Evolutionary conservation across 129 eudicot species (phyloP).

Genomic region (Deinandra increscens): DNA sequence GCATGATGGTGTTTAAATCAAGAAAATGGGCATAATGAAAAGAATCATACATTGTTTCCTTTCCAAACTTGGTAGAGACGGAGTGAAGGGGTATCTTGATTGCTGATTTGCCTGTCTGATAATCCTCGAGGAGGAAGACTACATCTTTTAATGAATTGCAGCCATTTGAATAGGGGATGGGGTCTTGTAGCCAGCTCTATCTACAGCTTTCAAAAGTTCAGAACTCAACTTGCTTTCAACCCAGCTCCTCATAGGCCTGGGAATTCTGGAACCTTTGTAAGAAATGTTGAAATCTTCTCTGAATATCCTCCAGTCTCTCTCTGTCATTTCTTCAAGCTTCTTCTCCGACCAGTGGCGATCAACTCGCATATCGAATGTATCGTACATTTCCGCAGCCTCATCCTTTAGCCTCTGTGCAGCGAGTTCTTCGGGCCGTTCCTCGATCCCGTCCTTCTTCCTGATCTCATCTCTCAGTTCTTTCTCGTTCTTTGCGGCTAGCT

Average conservation of each 20-base stretch:
- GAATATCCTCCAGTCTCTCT: conserved; percentile 63
- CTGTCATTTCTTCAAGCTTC: conserved; percentile 60
- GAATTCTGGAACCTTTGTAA: conserved; percentile 54
- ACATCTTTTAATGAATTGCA: conserved; percentile 44
- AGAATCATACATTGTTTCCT: conserved; percentile 49
- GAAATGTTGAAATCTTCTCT: conserved; percentile 58
- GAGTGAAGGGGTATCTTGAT: conserved; percentile 30
- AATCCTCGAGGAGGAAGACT: conserved; percentile 32
- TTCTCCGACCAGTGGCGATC: conserved; percentile 64
- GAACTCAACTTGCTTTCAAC: conserved; percentile 44
- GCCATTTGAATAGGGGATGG: conserved; percentile 71
- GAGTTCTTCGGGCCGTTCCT: conserved; percentile 46
- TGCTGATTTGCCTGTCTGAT: conserved; percentile 32
- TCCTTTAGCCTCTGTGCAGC: conserved; percentile 54
- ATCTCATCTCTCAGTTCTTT: conserved; percentile 55
- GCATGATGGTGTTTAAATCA: background rate
- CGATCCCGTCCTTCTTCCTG: conserved; percentile 57
- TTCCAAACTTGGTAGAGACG: conserved; percentile 61
- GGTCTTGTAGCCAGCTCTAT: conserved; percentile 50
- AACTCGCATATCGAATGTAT: conserved; percentile 55
- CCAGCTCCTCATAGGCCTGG: conserved; percentile 62
- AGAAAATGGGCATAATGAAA: conserved; percentile 13
- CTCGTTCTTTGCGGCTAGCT: conserved; percentile 58
- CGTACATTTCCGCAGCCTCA: conserved; percentile 52
- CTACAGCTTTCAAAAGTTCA: conserved; percentile 58